Evolutionary conservation across 805 yeast species (phyloP).

Genomic region (Cyberlindnera maclurae): DNA sequence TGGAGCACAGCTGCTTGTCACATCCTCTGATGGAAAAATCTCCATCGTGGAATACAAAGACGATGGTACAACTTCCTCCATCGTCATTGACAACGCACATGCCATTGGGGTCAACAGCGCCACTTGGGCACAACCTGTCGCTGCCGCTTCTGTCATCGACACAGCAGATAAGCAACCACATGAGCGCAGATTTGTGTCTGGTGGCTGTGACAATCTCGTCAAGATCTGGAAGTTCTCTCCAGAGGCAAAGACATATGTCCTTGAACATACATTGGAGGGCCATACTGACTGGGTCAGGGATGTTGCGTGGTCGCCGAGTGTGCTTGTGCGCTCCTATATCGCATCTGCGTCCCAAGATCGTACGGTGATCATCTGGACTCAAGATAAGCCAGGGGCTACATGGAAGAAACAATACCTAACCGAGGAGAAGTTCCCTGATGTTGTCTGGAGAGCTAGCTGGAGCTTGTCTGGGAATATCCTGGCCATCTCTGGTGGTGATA

Average conservation of each 20-base stretch:
- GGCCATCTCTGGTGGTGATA: slow-evolving; percentile 95
- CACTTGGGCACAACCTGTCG: slow-evolving; percentile 78
- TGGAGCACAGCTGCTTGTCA: slow-evolving; percentile 85
- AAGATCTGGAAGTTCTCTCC: slow-evolving; percentile 78
- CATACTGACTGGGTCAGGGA: slow-evolving; percentile 99
- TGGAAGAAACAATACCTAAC: slow-evolving; percentile 81
- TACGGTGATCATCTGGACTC: slow-evolving; percentile 93
- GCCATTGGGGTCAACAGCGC: slow-evolving; percentile 92
- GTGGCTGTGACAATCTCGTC: slow-evolving; percentile 92
- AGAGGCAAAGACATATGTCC: slow-evolving; percentile 49
- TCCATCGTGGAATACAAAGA: slow-evolving; percentile 88
- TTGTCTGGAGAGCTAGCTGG: slow-evolving; percentile 98
- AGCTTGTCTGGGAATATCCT: slow-evolving; percentile 90
- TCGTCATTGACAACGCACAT: slow-evolving; percentile 59
- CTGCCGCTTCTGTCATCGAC: slow-evolving; percentile 27
- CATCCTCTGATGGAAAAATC: slow-evolving; percentile 89
- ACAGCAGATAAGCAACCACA: slow-evolving; percentile 29
- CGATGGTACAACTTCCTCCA: slow-evolving; percentile 69
- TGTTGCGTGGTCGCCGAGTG: slow-evolving; percentile 96
- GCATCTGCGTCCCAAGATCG: slow-evolving; percentile 97
- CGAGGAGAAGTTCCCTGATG: slow-evolving; percentile 86
- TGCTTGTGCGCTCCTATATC: slow-evolving; percentile 77
- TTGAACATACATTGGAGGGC: slow-evolving; percentile 77
- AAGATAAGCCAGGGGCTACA: slow-evolving; percentile 51
- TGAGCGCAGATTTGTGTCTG: slow-evolving; percentile 77